Evolutionary conservation across 108 stramenopile species (phyloP).

Genomic region (Discostella stelligeroides): DNA sequence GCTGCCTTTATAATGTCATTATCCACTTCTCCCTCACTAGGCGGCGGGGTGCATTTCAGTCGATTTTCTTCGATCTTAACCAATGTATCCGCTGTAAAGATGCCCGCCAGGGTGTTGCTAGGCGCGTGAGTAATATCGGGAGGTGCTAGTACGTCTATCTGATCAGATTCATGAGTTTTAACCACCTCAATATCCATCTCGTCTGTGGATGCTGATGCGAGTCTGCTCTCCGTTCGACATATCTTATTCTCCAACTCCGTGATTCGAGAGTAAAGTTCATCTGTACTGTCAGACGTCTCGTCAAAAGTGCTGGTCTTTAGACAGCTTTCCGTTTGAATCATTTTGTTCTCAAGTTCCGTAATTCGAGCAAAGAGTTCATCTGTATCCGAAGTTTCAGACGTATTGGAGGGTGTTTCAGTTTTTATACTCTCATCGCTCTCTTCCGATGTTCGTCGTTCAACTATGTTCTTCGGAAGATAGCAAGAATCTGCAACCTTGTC

Average conservation of each 20-base stretch:
- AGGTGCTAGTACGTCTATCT: not conserved
- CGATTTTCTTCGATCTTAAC: constrained; percentile 17
- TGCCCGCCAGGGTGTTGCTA: not conserved
- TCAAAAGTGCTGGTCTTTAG: not conserved
- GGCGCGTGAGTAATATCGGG: not conserved
- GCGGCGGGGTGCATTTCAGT: constrained; percentile 21
- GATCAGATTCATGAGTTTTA: not conserved
- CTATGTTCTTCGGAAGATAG: no score
- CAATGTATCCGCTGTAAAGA: constrained; percentile 12
- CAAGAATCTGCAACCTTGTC: no score
- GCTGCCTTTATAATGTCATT: constrained; percentile 10
- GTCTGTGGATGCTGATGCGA: not conserved
- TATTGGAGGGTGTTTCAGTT: constrained; percentile 1
- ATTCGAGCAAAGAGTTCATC: constrained; percentile 26
- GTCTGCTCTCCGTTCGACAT: not conserved
- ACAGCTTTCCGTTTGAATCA: constrained; percentile 5
- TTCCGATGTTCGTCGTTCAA: not conserved
- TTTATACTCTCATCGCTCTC: not conserved
- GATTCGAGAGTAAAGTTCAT: constrained; percentile 8
- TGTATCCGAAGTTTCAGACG: constrained; percentile 10
- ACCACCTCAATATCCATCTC: not conserved
- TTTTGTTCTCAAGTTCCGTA: constrained; percentile 16
- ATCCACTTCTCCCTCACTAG: constrained; percentile 25
- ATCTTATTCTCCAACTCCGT: not conserved
- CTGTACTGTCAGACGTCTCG: not conserved